Base-by-base conservation (phyloP, 345 rosid genomes). In the Corchorus capsularis region DNA sequence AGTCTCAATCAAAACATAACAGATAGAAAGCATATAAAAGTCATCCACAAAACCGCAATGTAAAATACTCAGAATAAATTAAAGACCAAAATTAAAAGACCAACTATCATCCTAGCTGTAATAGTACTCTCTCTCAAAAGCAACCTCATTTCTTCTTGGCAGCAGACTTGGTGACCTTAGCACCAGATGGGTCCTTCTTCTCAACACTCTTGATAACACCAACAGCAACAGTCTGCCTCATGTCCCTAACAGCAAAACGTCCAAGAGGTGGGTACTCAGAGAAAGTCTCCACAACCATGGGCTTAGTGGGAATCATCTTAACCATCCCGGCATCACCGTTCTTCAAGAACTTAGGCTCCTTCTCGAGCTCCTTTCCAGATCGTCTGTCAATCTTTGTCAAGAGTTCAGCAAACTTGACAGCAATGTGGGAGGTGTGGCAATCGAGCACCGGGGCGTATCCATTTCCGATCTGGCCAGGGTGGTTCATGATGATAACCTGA, bases 401-500 rank as follows among this genome's bases (percentile, higher is more conserved):
- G 12, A 79, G 15, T 46, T 79, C 76, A 3, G 79, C 35, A 14
- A 79, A 79, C 27, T 79, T 79, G 41, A 79, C 82, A 15, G 82
- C 82, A 67, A 79, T 79, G 82, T 79, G 79, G 66, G 71, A 79
- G 8, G 82, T 79, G 65, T 79, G 82, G 70, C 82, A 69, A 22
- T 79, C 79, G 0, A 79, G 78, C 34, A 79, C 82, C 1, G 79
- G 82, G 22, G 82, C 75, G 45, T 79, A 79, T 15, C 82, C 82
- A 5, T 62, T 79, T 59, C 78, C 82, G 17, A 79, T 79, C 75
- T 79, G 82, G 17, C 82, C 72, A 17, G 75, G 82, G 59, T 79
- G 82, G 82, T 79, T 79, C 82, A 79, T 79, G 67, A 79, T 79
- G 65, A 79, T 75, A 34, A 79, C 82, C 62, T 75, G 82, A 16